phyloP scores from a whole-genome alignment of 2,329 filamentous ascomycete genomes.

The Aspergillus hiratsukae region DNA sequence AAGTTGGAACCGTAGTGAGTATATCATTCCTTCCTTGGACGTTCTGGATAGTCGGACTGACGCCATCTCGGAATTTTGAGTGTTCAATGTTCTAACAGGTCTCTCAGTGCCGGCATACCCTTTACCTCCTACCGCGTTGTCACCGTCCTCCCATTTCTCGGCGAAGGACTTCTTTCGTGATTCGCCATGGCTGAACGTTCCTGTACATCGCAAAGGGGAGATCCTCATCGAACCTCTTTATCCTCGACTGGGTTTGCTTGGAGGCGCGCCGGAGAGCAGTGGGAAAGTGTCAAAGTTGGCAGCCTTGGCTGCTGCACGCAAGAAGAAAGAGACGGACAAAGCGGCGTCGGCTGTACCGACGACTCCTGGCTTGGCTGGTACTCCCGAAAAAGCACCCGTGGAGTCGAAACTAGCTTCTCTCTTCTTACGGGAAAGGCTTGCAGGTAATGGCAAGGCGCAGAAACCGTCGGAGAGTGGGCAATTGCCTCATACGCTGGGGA shows the following conservation, averaged over 20 bases:
- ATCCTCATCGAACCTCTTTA: slow-evolving; percentile 59
- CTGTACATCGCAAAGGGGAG: slow-evolving; percentile 57
- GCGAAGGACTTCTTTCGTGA: slow-evolving; percentile 69
- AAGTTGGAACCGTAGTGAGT: slow-evolving; percentile 7
- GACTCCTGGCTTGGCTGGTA: slow-evolving; percentile 1
- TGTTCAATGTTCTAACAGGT: slow-evolving; percentile 34
- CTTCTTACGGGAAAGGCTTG: slow-evolving; percentile 38
- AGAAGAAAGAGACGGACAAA: slow-evolving; percentile 72
- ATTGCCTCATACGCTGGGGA: slow-evolving; percentile 18
- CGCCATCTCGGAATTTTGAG: slow-evolving; percentile 25
- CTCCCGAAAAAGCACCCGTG: slow-evolving; percentile 10
- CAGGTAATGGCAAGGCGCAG: slow-evolving; percentile 24
- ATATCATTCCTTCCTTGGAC: slow-evolving; percentile 12
- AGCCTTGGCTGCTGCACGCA: slow-evolving; percentile 77
- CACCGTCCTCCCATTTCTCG: slow-evolving; percentile 34
- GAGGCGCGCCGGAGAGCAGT: slow-evolving; percentile 61
- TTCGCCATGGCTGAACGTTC: slow-evolving; percentile 77
- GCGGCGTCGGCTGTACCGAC: slow-evolving; percentile 20
- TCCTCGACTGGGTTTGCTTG: slow-evolving; percentile 66
- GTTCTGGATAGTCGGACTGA: slow-evolving; percentile 27
- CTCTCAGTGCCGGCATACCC: slow-evolving; percentile 31
- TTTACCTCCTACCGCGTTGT: slow-evolving; percentile 17
- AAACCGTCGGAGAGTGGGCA: slow-evolving; percentile 22
- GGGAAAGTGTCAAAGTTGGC: slow-evolving; percentile 85
- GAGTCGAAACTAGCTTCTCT: slow-evolving; percentile 23